A percentile compares a stretch with the other conserved stretches of the same genome.
phyloP scores from a whole-genome alignment of 2,329 filamentous ascomycete genomes.

The Pseudopithomyces maydicus region DNA sequence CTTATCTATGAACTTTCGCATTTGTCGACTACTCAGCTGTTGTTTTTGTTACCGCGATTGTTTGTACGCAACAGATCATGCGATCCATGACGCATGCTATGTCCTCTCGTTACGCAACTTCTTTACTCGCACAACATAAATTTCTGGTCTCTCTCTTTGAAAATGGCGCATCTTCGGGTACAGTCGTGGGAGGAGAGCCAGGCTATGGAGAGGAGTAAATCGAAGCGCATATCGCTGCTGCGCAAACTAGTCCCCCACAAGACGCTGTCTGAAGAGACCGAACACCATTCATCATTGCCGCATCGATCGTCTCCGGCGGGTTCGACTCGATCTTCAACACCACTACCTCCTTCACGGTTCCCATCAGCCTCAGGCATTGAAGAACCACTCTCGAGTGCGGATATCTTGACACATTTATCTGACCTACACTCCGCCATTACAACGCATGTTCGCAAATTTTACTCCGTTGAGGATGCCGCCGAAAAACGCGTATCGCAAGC shows the following conservation, averaged over 20 bases:
- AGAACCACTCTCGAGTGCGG: background rate
- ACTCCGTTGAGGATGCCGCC: background rate
- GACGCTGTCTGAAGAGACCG: background rate
- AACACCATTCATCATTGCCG: background rate
- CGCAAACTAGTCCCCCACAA: constrained; percentile 7
- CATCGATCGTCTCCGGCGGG: background rate
- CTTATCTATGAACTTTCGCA: background rate
- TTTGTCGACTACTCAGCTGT: background rate
- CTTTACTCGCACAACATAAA: background rate
- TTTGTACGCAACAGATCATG: background rate
- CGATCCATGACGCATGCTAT: no score
- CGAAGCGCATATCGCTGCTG: constrained; percentile 5
- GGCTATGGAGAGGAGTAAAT: background rate
- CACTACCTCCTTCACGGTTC: background rate
- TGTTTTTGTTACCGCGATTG: background rate
- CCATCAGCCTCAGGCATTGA: constrained; percentile 3
- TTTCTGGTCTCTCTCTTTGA: background rate
- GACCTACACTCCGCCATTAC: constrained; percentile 10
- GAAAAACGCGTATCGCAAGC: constrained; percentile 3
- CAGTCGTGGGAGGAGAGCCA: background rate
- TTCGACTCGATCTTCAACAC: background rate
- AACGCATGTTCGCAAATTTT: constrained; percentile 16
- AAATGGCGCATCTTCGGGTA: background rate
- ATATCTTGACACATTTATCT: constrained; percentile 11
- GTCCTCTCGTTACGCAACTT: no score